Evolutionary conservation across 208 protist genomes (phyloP).

Genomic region (Angomonas ambiguus): DNA sequence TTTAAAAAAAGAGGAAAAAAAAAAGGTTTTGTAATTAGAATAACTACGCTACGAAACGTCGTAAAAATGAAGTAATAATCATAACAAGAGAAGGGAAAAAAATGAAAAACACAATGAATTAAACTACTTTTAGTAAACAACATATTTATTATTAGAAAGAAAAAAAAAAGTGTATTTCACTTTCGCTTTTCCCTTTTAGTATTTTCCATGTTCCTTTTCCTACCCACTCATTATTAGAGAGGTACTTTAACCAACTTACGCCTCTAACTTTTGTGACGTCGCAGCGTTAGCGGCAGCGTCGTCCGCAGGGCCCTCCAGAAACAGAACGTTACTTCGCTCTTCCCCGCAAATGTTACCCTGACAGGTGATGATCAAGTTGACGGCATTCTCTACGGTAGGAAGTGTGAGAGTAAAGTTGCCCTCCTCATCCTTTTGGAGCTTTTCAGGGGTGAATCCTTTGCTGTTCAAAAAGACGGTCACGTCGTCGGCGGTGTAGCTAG

Average conservation of each 20-base stretch:
- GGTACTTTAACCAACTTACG: too few species aligned
- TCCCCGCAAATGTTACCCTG: slow-evolving; percentile 81
- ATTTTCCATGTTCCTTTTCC: too few species aligned
- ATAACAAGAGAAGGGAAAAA: slow-evolving; percentile 10
- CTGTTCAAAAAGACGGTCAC: slow-evolving; percentile 81
- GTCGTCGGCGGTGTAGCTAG: slow-evolving; percentile 67
- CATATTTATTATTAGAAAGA: slow-evolving; percentile 4
- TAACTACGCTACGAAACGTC: too few species aligned
- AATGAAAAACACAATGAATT: slow-evolving; percentile 8
- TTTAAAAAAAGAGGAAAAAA: not conserved
- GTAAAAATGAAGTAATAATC: not conserved
- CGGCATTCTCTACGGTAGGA: slow-evolving; percentile 55
- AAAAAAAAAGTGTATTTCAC: slow-evolving; percentile 8
- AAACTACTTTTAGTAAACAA: not conserved
- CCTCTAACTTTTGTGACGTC: too few species aligned
- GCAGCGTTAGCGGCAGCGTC: too few species aligned
- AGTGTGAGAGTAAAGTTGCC: slow-evolving; percentile 70
- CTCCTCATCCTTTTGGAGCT: slow-evolving; percentile 71
- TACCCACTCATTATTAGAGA: too few species aligned
- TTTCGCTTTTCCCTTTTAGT: too few species aligned
- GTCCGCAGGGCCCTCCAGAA: slow-evolving; percentile 56
- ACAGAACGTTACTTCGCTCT: slow-evolving; percentile 87
- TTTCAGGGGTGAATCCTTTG: slow-evolving; percentile 64
- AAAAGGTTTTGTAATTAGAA: too few species aligned
- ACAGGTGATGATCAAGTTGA: slow-evolving; percentile 78